phyloP scores from a whole-genome alignment of 306 rosid genomes.

The Ziziphus jujuba region DNA sequence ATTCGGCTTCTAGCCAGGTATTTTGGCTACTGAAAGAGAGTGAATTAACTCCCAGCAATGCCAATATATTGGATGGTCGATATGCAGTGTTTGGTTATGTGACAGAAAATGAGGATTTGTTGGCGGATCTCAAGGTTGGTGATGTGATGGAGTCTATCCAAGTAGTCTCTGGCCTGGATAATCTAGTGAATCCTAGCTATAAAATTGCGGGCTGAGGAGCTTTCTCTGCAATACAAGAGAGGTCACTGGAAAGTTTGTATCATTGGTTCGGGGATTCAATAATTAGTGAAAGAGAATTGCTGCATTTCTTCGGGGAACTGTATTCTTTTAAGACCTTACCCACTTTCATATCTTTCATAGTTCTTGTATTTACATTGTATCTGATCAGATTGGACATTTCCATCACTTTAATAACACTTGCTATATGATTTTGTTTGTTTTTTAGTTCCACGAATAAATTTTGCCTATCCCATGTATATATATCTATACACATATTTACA shows the following conservation, averaged over 20 bases:
- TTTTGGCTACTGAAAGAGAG: slow-evolving; percentile 98
- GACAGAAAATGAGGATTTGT: slow-evolving; percentile 73
- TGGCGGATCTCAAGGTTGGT: slow-evolving; percentile 96
- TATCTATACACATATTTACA: no score
- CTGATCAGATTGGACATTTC: neutral
- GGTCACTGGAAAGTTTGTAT: slow-evolving; percentile 1
- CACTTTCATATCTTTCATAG: neutral
- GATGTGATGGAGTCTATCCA: slow-evolving; percentile 91
- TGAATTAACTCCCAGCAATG: slow-evolving; percentile 92
- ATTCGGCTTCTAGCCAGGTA: slow-evolving; percentile 88
- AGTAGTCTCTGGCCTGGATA: slow-evolving; percentile 85
- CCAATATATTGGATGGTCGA: slow-evolving; percentile 93
- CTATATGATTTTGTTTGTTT: neutral
- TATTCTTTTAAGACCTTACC: slow-evolving; percentile 6
- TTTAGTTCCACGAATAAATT: no score
- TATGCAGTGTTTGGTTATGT: slow-evolving; percentile 88
- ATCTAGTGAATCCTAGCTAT: slow-evolving; percentile 84
- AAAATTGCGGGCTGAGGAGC: slow-evolving; percentile 80
- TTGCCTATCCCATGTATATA: no score
- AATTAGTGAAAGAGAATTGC: slow-evolving; percentile 7
- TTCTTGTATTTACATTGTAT: neutral
- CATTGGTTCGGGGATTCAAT: neutral
- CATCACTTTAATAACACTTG: neutral
- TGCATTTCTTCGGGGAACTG: slow-evolving; percentile 1
- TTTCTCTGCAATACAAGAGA: slow-evolving; percentile 12